Evolutionary conservation across 768 basidiomycete genomes (phyloP).

Genomic region (Guyanaporus albipodus): DNA sequence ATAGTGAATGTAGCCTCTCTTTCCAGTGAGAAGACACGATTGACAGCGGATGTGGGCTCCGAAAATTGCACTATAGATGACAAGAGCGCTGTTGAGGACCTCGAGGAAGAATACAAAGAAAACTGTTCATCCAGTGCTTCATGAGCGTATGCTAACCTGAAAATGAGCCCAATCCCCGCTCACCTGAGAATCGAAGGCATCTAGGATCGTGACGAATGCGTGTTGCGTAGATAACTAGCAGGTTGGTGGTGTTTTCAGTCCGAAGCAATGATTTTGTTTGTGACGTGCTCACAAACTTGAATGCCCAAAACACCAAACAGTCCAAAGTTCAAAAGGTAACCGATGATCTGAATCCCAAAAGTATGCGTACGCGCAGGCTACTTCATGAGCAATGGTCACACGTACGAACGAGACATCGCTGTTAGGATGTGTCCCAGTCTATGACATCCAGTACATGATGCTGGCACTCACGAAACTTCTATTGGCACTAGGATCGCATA

Average conservation of each 20-base stretch:
- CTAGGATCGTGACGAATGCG: constrained; percentile 3
- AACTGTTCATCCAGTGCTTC: not conserved
- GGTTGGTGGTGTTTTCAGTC: not conserved
- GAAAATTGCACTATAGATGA: constrained; percentile 2
- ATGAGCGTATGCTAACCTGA: too few relatives aligned
- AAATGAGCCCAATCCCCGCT: too few relatives aligned
- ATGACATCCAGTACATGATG: not conserved
- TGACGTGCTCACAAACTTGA: constrained; percentile 6
- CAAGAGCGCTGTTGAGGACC: constrained; percentile 5
- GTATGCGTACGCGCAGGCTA: not conserved
- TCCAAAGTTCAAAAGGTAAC: constrained; percentile 10
- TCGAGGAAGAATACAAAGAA: constrained; percentile 6
- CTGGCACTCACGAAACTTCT: constrained; percentile 7
- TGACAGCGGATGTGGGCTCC: constrained; percentile 5
- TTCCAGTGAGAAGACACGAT: constrained; percentile 8
- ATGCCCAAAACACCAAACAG: constrained; percentile 2
- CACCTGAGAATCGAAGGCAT: constrained; percentile 7
- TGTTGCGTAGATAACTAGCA: constrained; percentile 2
- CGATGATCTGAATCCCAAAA: not conserved
- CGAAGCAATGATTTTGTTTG: not conserved
- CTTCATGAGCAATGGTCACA: not conserved
- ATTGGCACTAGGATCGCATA: constrained; percentile 1
- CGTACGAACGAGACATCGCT: constrained; percentile 7
- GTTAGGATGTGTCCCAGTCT: not conserved
- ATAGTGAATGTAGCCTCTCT: constrained; percentile 4